A percentile compares a stretch with the other conserved stretches of the same genome.
phyloP scores from a whole-genome alignment of 768 basidiomycete species.

The Gloeopeniophorella convolvens region DNA sequence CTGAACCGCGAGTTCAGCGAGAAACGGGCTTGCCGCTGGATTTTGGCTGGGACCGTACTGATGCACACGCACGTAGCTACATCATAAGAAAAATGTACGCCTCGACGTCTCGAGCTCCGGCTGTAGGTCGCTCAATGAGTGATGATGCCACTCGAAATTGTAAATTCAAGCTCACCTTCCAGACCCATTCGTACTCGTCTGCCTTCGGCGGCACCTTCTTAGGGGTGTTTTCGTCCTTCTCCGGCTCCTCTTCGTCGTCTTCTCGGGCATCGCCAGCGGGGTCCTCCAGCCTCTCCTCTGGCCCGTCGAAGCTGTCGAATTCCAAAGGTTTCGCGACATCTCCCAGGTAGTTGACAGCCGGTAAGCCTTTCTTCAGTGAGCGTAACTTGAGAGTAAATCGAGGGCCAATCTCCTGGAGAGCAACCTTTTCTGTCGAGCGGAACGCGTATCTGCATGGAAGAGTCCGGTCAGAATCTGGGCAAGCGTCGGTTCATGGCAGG shows the following conservation, averaged over 20 bases:
- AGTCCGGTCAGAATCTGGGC: constrained; percentile 18
- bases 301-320: constrained; percentile 38
- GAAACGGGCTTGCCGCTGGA: too few species aligned
- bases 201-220: constrained; percentile 51
- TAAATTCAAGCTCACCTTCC: constrained; percentile 67
- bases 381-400: constrained; percentile 92
- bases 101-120: constrained; percentile 91
- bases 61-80: not conserved
- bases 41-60: too few species aligned
- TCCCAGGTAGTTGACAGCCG: constrained; percentile 67
- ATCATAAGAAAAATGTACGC: constrained; percentile 81
- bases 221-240: constrained; percentile 15
- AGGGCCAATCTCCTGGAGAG: constrained; percentile 95
- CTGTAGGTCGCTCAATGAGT: constrained; percentile 34
- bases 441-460: constrained; percentile 69
- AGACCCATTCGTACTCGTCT: constrained; percentile 81
- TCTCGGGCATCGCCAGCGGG: constrained; percentile 25
- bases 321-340: constrained; percentile 51
- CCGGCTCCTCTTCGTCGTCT: constrained; percentile 20
- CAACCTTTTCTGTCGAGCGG: constrained; percentile 83
- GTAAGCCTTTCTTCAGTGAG: constrained; percentile 84
- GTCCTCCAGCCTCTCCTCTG: constrained; percentile 28
- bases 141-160: not conserved
- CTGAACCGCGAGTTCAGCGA: too few species aligned
- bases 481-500: not conserved